Conservation (phyloP, 305 asterid genomes). For the Rubia balearica region DNA sequence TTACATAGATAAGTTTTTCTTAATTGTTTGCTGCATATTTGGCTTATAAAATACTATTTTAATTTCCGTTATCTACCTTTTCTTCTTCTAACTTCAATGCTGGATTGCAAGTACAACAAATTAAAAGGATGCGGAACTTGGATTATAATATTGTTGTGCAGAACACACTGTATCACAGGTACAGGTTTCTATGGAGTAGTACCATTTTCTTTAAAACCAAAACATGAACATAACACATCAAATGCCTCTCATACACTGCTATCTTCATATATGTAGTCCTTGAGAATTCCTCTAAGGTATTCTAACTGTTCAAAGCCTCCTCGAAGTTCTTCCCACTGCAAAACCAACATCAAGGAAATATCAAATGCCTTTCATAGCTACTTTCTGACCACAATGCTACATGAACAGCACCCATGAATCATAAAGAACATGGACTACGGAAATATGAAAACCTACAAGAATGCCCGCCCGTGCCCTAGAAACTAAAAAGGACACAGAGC, state of each 20-base stretch:
- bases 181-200: neutral
- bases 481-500: neutral
- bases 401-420: neutral
- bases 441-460: too few species aligned
- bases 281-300: slow-evolving; percentile 51
- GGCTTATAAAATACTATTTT: neutral
- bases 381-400: neutral
- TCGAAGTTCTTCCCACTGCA: slow-evolving; percentile 91
- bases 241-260: neutral
- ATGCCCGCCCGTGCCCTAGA: too few species aligned
- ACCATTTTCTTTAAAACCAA: neutral
- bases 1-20: neutral
- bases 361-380: neutral
- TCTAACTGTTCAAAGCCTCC: slow-evolving; percentile 83
- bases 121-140: neutral
- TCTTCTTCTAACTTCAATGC: too few species aligned
- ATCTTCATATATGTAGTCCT: slow-evolving; percentile 24
- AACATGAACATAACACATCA: neutral
- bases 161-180: neutral
- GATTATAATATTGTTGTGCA: neutral
- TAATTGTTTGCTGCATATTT: neutral
- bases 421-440: neutral
- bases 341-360: slow-evolving; percentile 8
- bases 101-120: neutral
- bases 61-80: neutral